Base-by-base conservation (phyloP, 2,329 filamentous ascomycete species). In the Fusarium sambucinum region DNA sequence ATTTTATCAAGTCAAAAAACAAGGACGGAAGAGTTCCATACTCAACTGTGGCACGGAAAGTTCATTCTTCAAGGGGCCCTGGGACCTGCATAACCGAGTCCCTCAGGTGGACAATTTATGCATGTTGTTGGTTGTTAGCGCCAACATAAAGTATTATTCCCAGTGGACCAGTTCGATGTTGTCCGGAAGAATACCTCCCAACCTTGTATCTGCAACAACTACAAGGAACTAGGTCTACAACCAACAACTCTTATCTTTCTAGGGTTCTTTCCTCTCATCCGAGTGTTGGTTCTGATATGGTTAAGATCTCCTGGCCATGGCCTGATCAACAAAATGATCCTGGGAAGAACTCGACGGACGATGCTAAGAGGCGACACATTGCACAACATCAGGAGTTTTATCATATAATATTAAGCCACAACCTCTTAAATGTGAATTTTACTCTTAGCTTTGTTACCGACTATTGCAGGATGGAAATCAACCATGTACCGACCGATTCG, bases 51-150 rank as follows among this genome's bases (percentile, higher is more conserved):
- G 17, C 9, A 38, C 33, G 14, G 21, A 50, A 50, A 19, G 3
- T 19, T 4, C 17, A 21, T 14, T 30, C 25, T 30, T 21, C 9
- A 17, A 33, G 11, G 21, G 38, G 3, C 14, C 21, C 23, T 27
- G 17, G 40, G 46, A 54, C 40, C 13, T 11, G 40, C 40, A 46
- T 46, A 45, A 35, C 41, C 23, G 40, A 46, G n/a, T 25, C 17
- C 21, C 37, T 17, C 30, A 27, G 23, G 23, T 54, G 40, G 30
- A 47, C 16, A n/a, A 9, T 47, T 19, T 37, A 14, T 5, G 21
- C 40, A 54, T 46, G 40, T 25, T 19, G 29, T 54, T 54, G 40
- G 52, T 37, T 55, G 41, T 47, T 47, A 55, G 50, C 19, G 50
- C 50, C 35, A 42, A 44, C 50, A 32, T 6, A 13, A 27, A n/a